These are phyloP conservation scores for Lathyrus sativus DNA, from an alignment of 306 rosid species.

Conservation along the genomic window DNA sequence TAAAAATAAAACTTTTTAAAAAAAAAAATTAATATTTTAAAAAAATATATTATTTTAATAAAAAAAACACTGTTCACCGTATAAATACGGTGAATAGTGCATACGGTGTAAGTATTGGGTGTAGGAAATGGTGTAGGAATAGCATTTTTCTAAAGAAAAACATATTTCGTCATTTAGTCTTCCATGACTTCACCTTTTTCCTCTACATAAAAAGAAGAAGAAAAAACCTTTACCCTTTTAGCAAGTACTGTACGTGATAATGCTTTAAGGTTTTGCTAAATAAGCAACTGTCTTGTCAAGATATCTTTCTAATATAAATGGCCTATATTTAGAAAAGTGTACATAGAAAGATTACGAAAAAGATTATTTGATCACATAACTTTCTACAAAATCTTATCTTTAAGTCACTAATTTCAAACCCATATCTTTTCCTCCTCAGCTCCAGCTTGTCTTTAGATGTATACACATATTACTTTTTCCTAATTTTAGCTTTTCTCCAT, in stretches of 20 bases:
- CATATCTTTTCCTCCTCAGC: conserved; percentile 32
- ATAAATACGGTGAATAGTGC: too few relatives aligned
- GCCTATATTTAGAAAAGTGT: conserved; percentile 19
- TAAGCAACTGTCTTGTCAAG: conserved; percentile 37
- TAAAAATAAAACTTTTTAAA: too few relatives aligned
- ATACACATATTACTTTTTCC: background rate
- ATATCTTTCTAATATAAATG: conserved; percentile 31
- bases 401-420: conserved; percentile 39
- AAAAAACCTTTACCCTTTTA: background rate
- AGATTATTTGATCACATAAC: conserved; percentile 8
- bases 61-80: too few relatives aligned
- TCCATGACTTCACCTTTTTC: too few relatives aligned
- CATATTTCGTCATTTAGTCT: too few relatives aligned
- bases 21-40: too few relatives aligned
- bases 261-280: conserved; percentile 37
- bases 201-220: too few relatives aligned
- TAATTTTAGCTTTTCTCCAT: conserved; percentile 15
- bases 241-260: conserved; percentile 21
- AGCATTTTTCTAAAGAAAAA: too few relatives aligned
- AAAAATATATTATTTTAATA: too few relatives aligned
- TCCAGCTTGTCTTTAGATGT: conserved; percentile 33
- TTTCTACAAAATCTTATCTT: conserved; percentile 40
- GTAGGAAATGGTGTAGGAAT: too few relatives aligned
- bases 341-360: conserved; percentile 29
- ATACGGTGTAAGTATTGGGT: too few relatives aligned